Evolutionary conservation across 345 rosid genomes (phyloP).

Genomic region (Eutrema japonicum): DNA sequence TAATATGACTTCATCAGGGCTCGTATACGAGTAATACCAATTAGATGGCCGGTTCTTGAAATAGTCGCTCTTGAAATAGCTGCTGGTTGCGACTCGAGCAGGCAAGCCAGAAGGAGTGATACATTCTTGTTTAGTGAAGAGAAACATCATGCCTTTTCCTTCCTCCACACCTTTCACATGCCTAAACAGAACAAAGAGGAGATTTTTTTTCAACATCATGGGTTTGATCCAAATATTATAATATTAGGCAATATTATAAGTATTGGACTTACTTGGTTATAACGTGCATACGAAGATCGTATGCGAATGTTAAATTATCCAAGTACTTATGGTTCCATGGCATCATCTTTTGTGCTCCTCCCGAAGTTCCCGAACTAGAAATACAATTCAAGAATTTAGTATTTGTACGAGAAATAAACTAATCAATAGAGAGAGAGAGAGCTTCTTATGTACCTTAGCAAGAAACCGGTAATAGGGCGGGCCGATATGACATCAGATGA

Average conservation of each 20-base stretch:
- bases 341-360: conserved; percentile 91
- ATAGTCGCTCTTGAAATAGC: conserved; percentile 79
- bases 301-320: conserved; percentile 77
- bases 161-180: conserved; percentile 71
- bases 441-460: conserved; percentile 63
- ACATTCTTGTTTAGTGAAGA: conserved; percentile 77
- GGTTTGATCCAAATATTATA: not conserved
- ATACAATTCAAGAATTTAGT: conserved; percentile 2
- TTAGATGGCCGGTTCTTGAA: conserved; percentile 80
- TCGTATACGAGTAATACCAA: conserved; percentile 71
- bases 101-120: conserved; percentile 74
- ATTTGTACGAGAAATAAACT: not conserved
- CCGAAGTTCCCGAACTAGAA: conserved; percentile 93
- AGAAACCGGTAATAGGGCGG: conserved; percentile 78
- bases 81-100: conserved; percentile 89
- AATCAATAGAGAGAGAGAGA: not conserved
- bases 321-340: conserved; percentile 87
- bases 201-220: not conserved
- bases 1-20: conserved; percentile 83
- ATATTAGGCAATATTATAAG: not conserved
- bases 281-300: conserved; percentile 75
- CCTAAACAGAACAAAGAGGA: conserved; percentile 50
- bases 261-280: conserved; percentile 66
- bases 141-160: conserved; percentile 88
- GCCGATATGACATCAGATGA: conserved; percentile 65